These are phyloP conservation scores for Wilcoxina mikolae DNA, from an alignment of 495 filamentous ascomycete genomes.

Conservation along the genomic window DNA sequence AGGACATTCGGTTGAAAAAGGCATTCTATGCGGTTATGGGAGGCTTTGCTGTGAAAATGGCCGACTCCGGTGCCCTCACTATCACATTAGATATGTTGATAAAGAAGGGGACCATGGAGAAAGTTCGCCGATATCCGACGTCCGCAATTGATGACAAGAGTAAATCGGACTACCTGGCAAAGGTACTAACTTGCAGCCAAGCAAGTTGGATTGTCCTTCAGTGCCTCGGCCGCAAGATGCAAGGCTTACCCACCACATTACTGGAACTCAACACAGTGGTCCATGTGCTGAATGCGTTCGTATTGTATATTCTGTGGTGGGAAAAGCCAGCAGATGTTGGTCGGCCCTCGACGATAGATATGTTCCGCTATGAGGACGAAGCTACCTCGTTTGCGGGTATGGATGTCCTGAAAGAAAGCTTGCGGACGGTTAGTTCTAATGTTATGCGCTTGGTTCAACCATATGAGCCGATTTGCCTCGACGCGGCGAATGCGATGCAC, in stretches of 20 bases:
- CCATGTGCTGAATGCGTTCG: neutral
- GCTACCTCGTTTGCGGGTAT: neutral
- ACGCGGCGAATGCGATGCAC: neutral
- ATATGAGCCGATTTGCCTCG: neutral
- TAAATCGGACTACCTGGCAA: neutral
- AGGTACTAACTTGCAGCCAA: neutral
- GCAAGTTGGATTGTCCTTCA: neutral
- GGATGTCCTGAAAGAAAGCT: neutral
- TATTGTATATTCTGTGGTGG: constrained; percentile 8
- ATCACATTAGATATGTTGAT: neutral
- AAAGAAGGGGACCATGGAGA: neutral
- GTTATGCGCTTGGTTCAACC: neutral
- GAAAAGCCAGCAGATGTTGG: constrained; percentile 7
- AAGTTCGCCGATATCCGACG: neutral
- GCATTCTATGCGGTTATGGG: neutral
- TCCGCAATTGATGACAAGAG: constrained; percentile 9
- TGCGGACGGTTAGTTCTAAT: neutral
- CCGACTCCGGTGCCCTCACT: neutral
- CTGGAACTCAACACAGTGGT: constrained; percentile 7
- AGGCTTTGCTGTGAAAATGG: neutral
- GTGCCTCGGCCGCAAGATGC: neutral
- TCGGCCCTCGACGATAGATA: neutral
- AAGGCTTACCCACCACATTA: neutral
- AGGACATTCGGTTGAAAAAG: neutral
- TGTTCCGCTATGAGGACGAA: neutral